A percentile compares a stretch with the other conserved stretches of the same genome.
Conservation (phyloP, 495 filamentous ascomycete genomes). For the Xylaria grammica region DNA sequence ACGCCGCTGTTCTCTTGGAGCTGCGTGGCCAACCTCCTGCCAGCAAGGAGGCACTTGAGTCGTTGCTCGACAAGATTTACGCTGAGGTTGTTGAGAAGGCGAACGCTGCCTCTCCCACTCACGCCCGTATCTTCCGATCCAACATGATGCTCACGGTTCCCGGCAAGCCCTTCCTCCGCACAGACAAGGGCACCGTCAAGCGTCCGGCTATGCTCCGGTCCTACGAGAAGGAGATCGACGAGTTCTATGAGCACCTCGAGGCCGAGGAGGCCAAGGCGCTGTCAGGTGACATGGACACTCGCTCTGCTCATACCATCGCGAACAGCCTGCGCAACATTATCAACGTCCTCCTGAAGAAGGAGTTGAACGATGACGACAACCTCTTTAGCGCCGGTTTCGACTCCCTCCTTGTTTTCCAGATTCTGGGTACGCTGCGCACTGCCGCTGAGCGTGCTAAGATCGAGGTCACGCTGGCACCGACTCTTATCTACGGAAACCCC, state of each 20-base stretch:
- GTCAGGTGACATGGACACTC: conserved; percentile 16
- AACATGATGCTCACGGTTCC: conserved; percentile 41
- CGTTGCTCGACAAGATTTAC: conserved; percentile 31
- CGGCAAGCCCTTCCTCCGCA: conserved; percentile 47
- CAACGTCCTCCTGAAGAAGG: conserved; percentile 21
- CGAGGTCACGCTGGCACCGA: conserved; percentile 19
- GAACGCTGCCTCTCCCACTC: conserved; percentile 36
- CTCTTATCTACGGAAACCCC: conserved; percentile 29
- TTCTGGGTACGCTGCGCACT: conserved; percentile 26
- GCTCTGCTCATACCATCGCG: conserved; percentile 18
- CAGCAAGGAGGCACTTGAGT: conserved; percentile 19
- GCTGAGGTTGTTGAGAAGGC: conserved; percentile 34
- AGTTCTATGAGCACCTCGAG: conserved; percentile 37
- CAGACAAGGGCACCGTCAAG: conserved; percentile 55
- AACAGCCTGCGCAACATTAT: conserved; percentile 20
- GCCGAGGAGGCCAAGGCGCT: conserved; percentile 28
- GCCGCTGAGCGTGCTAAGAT: conserved; percentile 15
- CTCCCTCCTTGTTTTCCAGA: conserved; percentile 43
- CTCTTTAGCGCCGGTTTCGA: conserved; percentile 51
- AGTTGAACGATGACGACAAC: conserved; percentile 34
- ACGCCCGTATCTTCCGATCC: conserved; percentile 30
- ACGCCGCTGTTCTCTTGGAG: conserved; percentile 49
- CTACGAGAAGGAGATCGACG: conserved; percentile 51
- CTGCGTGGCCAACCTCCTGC: conserved; percentile 15
- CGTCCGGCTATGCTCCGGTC: conserved; percentile 43